Conservation (phyloP, 129 eudicot genomes). For the Saussurea involucrata region DNA sequence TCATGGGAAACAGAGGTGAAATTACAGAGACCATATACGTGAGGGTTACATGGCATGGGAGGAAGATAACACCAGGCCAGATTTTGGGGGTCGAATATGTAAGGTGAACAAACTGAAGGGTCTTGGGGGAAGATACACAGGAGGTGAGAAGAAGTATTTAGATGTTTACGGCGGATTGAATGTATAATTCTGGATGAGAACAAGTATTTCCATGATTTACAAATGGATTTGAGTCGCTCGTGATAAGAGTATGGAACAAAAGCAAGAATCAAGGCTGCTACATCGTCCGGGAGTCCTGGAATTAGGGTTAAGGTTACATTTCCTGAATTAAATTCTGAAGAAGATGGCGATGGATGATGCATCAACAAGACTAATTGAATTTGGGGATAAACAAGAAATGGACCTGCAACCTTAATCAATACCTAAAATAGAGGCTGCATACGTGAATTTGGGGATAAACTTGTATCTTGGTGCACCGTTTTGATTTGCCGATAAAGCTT, state of each 20-base stretch:
- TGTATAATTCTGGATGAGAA: slow-evolving; percentile 52
- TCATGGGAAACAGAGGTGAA: slow-evolving; percentile 49
- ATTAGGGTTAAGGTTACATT: slow-evolving; percentile 60
- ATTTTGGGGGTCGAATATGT: slow-evolving; percentile 61
- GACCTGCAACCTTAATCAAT: not conserved
- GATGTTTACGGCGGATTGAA: slow-evolving; percentile 40
- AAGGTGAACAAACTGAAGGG: slow-evolving; percentile 69
- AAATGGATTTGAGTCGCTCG: slow-evolving; percentile 51
- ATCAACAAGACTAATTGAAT: slow-evolving; percentile 5
- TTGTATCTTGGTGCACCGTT: not conserved
- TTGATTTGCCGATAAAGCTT: not conserved
- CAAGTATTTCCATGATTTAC: slow-evolving; percentile 67
- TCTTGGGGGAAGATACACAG: slow-evolving; percentile 80
- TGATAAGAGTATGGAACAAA: slow-evolving; percentile 63
- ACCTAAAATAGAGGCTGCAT: not conserved
- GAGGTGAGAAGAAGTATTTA: slow-evolving; percentile 41
- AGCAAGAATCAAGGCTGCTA: slow-evolving; percentile 58
- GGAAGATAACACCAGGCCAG: slow-evolving; percentile 76
- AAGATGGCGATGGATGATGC: slow-evolving; percentile 34
- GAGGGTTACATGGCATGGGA: slow-evolving; percentile 86
- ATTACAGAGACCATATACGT: slow-evolving; percentile 73
- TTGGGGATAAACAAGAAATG: not conserved
- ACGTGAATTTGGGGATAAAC: not conserved
- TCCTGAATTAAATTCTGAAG: slow-evolving; percentile 21
- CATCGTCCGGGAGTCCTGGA: slow-evolving; percentile 79